Conservation (phyloP, 2,329 filamentous ascomycete genomes). For the Stromatinia cepivora region DNA sequence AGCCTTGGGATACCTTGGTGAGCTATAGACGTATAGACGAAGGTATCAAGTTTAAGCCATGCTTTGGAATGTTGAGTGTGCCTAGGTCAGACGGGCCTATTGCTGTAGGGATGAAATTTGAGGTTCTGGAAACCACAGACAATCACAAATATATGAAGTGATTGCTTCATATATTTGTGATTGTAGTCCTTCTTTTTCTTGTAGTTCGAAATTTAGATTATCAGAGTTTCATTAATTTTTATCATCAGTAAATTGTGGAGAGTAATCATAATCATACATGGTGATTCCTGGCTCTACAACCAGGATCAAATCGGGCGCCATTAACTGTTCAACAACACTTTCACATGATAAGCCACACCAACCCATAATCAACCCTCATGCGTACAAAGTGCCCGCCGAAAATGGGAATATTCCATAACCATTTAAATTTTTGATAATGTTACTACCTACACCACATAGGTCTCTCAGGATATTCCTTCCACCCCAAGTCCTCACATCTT, state of each 20-base stretch:
- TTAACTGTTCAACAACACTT: not conserved
- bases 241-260: not conserved
- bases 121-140: constrained; percentile 57
- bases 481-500: constrained; percentile 15
- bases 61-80: constrained; percentile 66
- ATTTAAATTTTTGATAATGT: not conserved
- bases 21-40: constrained; percentile 59
- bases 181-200: constrained; percentile 21
- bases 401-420: not conserved
- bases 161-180: too few species aligned
- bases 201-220: not conserved
- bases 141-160: constrained; percentile 54
- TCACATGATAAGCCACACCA: not conserved
- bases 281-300: not conserved
- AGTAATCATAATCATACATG: not conserved
- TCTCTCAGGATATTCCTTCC: not conserved
- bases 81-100: constrained; percentile 56
- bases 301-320: not conserved
- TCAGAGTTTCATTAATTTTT: not conserved
- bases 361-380: not conserved
- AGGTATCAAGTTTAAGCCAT: constrained; percentile 63
- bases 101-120: constrained; percentile 58
- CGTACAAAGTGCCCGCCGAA: not conserved
- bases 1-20: constrained; percentile 59
- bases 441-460: too few species aligned